phyloP scores from a whole-genome alignment of 495 filamentous ascomycete species.

The Penicillium lagena region DNA sequence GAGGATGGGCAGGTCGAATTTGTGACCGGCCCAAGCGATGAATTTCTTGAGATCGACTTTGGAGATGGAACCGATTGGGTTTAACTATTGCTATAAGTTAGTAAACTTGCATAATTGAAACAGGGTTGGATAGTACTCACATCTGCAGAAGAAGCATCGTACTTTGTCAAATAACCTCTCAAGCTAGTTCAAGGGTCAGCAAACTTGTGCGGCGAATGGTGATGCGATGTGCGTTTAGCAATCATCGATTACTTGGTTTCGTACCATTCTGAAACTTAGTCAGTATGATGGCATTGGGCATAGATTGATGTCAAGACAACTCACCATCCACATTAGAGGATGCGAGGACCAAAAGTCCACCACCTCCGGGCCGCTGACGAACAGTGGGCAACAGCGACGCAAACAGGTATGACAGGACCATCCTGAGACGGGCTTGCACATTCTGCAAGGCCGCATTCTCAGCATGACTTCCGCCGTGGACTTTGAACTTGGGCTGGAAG shows the following conservation, averaged over 20 bases:
- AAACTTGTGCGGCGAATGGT: not conserved
- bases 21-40: conserved; percentile 56
- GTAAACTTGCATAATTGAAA: not conserved
- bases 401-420: conserved; percentile 76
- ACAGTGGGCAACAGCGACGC: conserved; percentile 60
- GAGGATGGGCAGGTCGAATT: conserved; percentile 68
- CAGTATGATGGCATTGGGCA: conserved; percentile 2
- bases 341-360: conserved; percentile 58
- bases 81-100: conserved; percentile 23
- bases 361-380: conserved; percentile 43
- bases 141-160: conserved; percentile 56
- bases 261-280: conserved; percentile 25
- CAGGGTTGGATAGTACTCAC: conserved; percentile 18
- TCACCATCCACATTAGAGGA: conserved; percentile 50
- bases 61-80: conserved; percentile 66
- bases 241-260: not conserved
- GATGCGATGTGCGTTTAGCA: no score
- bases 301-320: not conserved
- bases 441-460: conserved; percentile 74
- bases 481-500: conserved; percentile 61
- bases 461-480: conserved; percentile 52
- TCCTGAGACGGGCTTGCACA: conserved; percentile 71
- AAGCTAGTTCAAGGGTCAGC: conserved; percentile 22
- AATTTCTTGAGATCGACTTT: conserved; percentile 75
- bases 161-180: conserved; percentile 70